phyloP scores from a whole-genome alignment of 805 yeast genomes.

The Hanseniaspora pseudoguilliermondii region DNA sequence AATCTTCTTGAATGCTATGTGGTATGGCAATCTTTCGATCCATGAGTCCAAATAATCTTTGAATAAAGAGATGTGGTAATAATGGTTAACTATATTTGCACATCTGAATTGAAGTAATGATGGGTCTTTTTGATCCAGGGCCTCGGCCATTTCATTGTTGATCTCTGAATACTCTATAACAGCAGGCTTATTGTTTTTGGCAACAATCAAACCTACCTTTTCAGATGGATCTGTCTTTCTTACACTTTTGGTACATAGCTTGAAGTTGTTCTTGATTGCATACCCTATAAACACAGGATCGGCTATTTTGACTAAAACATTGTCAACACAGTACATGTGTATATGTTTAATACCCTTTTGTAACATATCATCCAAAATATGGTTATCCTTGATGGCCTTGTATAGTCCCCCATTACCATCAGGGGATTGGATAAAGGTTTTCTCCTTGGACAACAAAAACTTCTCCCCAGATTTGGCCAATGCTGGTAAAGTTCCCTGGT shows the following conservation, averaged over 20 bases:
- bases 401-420: slow-evolving; percentile 98
- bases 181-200: slow-evolving; percentile 56
- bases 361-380: slow-evolving; percentile 55
- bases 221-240: slow-evolving; percentile 81
- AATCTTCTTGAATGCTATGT: slow-evolving; percentile 85
- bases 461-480: slow-evolving; percentile 56
- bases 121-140: slow-evolving; percentile 37
- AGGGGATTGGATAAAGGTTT: slow-evolving; percentile 65
- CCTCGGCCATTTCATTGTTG: slow-evolving; percentile 55
- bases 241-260: slow-evolving; percentile 86
- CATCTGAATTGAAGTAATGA: slow-evolving; percentile 69
- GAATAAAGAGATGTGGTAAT: slow-evolving; percentile 73
- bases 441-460: slow-evolving; percentile 45
- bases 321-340: slow-evolving; percentile 96
- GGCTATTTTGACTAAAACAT: slow-evolving; percentile 79
- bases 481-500: slow-evolving; percentile 94
- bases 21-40: slow-evolving; percentile 75
- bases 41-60: slow-evolving; percentile 48
- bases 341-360: slow-evolving; percentile 67
- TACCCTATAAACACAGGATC: slow-evolving; percentile 82
- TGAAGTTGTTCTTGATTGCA: slow-evolving; percentile 51
- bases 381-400: slow-evolving; percentile 57
- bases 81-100: slow-evolving; percentile 94
- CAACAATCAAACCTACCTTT: slow-evolving; percentile 82
- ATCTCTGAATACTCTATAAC: slow-evolving; percentile 95